Conservation (phyloP, 2,329 filamentous ascomycete species). For the Aspergillus floridensis region DNA sequence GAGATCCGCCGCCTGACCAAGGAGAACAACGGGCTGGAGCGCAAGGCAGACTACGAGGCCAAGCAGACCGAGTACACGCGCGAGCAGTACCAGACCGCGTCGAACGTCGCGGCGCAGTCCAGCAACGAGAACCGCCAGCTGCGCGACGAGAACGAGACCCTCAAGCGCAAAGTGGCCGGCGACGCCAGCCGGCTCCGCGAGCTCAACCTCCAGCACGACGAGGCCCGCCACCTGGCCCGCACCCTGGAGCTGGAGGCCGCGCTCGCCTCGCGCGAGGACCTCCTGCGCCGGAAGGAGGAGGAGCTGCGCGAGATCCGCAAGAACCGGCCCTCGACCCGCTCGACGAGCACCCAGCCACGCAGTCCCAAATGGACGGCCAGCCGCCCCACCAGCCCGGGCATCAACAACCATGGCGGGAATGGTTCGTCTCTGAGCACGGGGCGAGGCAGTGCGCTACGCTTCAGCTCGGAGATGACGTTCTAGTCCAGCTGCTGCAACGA, state of each 20-base stretch:
- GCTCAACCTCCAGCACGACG: constrained; percentile 35
- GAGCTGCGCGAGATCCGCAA: constrained; percentile 46
- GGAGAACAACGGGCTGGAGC: constrained; percentile 35
- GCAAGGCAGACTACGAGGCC: constrained; percentile 41
- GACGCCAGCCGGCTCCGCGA: constrained; percentile 40
- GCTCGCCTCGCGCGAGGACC: constrained; percentile 36
- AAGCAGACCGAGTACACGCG: constrained; percentile 48
- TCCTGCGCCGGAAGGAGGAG: constrained; percentile 45
- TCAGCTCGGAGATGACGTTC: constrained; percentile 35
- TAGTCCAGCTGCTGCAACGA: too few relatives aligned
- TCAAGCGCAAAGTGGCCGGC: constrained; percentile 38
- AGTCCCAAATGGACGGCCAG: constrained; percentile 42
- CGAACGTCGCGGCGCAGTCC: constrained; percentile 43
- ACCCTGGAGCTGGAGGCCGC: constrained; percentile 40
- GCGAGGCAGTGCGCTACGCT: constrained; percentile 39
- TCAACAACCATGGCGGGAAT: constrained; percentile 27
- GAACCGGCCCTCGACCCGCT: constrained; percentile 43
- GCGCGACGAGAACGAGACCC: constrained; percentile 35
- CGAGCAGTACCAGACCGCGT: constrained; percentile 48
- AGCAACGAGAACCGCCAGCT: constrained; percentile 39
- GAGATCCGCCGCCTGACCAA: constrained; percentile 38
- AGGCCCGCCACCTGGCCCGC: constrained; percentile 35
- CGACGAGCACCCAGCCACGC: constrained; percentile 43
- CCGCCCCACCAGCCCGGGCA: constrained; percentile 42
- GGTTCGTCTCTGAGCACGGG: constrained; percentile 26